Evolutionary conservation across 148 eudicot genomes (phyloP), one percentile per base, ranked within the genome.

Genomic region (Dianthus caryophyllus): DNA sequence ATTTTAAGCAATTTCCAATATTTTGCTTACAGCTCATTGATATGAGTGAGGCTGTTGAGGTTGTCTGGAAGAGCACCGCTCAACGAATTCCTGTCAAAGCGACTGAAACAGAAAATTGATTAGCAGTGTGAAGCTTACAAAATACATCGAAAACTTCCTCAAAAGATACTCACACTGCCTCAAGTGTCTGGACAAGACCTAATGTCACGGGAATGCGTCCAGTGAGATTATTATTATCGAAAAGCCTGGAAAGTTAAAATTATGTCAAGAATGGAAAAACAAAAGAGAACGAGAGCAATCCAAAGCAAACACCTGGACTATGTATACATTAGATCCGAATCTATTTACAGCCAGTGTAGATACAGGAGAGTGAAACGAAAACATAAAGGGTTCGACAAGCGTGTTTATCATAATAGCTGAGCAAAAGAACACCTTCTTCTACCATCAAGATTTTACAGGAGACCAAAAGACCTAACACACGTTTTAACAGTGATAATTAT

Each of bases 1-100:
- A 36, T 61, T 31, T 21, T 10, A 53, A 70, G 53, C 36, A 41
- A 49, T 31, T 20, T 63, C 1, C 64, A 24, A 56, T 46, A 14
- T 13, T 74, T 68, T 50, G 66, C 98, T 83, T 80, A 93, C 98
- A 93, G 77, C 65, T 85, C 88, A 64, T 44, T 81, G 66, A 86
- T 64, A 58, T 41, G 72, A 64, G 75, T 76, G 63, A 93, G 89
- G 74, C 80, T 83, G 75, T 44, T 79, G 61, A 93, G 71, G 65
- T 64, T 84, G 64, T 76, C 14, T 41, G 92, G 92, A 71, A 80
- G 78, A 60, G 70, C 18, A 33, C 95, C 91, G 25, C 46, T 78
- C 41, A 93, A 69, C 26, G 64, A 72, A 72, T 93, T 93, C 75
- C 84, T 77, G 62, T 93, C 91, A 63, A 93, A 73, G 16, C 98